phyloP scores from a whole-genome alignment of 345 rosid species.

The Odontarrhena argentea region DNA sequence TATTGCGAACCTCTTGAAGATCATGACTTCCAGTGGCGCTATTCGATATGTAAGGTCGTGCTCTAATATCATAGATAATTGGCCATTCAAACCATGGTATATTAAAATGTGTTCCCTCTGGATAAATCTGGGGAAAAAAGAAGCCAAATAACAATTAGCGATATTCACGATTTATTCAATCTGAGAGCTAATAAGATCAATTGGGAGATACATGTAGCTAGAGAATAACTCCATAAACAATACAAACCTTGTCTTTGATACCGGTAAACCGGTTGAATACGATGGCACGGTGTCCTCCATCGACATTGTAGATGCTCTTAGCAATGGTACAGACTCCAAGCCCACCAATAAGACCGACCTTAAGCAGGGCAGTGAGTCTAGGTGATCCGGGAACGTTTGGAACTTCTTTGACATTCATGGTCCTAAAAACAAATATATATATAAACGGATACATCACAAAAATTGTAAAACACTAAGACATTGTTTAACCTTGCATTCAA shows the following conservation, averaged over 20 bases:
- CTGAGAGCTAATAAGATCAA: neutral
- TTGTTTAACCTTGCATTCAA: too few species aligned
- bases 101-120: slow-evolving; percentile 83
- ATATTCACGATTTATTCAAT: too few species aligned
- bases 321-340: slow-evolving; percentile 17
- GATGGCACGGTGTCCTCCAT: slow-evolving; percentile 38
- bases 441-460: neutral
- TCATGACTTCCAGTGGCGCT: slow-evolving; percentile 85
- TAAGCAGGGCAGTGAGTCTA: slow-evolving; percentile 8
- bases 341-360: slow-evolving; percentile 20
- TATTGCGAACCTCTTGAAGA: slow-evolving; percentile 66
- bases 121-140: slow-evolving; percentile 58
- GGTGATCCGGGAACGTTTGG: slow-evolving; percentile 31
- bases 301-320: slow-evolving; percentile 34
- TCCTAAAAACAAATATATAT: neutral
- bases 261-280: slow-evolving; percentile 32
- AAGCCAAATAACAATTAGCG: neutral
- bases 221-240: neutral
- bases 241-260: slow-evolving; percentile 34
- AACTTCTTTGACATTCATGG: slow-evolving; percentile 16
- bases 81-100: slow-evolving; percentile 84
- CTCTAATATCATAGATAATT: slow-evolving; percentile 75
- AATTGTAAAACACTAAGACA: too few species aligned
- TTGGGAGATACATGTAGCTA: neutral
- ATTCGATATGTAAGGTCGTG: slow-evolving; percentile 73